Percentiles rank a stretch among this genome's conserved stretches.
phyloP scores from a whole-genome alignment of 2,329 filamentous ascomycete species.

The Penicillium olsonii region DNA sequence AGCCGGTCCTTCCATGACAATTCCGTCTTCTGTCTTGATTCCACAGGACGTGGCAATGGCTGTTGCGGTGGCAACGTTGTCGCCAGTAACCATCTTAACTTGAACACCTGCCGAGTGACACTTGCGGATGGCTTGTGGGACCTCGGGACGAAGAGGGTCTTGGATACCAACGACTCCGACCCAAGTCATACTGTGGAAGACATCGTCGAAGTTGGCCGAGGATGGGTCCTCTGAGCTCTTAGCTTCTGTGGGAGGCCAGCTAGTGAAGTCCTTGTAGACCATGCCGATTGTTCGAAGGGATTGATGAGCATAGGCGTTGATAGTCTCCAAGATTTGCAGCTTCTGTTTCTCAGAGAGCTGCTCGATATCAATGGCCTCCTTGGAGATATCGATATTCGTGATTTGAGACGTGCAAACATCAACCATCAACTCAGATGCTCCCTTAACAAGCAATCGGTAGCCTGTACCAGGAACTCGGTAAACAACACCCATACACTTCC shows the following conservation, averaged over 20 bases:
- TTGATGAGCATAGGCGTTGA: slow-evolving; percentile 48
- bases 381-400: slow-evolving; percentile 31
- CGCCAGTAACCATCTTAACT: slow-evolving; percentile 72
- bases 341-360: slow-evolving; percentile 29
- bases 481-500: slow-evolving; percentile 64
- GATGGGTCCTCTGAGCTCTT: slow-evolving; percentile 59
- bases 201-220: slow-evolving; percentile 65
- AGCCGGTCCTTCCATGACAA: slow-evolving; percentile 69
- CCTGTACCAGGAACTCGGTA: slow-evolving; percentile 40
- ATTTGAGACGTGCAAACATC: slow-evolving; percentile 36
- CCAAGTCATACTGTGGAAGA: slow-evolving; percentile 74
- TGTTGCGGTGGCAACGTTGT: slow-evolving; percentile 70
- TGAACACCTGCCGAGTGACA: slow-evolving; percentile 69
- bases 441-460: slow-evolving; percentile 52
- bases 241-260: slow-evolving; percentile 64
- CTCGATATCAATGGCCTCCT: slow-evolving; percentile 25
- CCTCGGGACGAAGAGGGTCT: slow-evolving; percentile 69
- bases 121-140: slow-evolving; percentile 66
- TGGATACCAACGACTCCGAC: slow-evolving; percentile 73
- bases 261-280: slow-evolving; percentile 70
- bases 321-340: slow-evolving; percentile 33
- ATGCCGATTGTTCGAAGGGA: slow-evolving; percentile 76
- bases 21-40: slow-evolving; percentile 60
- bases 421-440: slow-evolving; percentile 51
- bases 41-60: slow-evolving; percentile 75